A percentile compares a stretch with the other conserved stretches of the same genome.
These are phyloP conservation scores for Tetrahymena borealis DNA, from an alignment of 73 alveolate species.

Conservation along the genomic window DNA sequence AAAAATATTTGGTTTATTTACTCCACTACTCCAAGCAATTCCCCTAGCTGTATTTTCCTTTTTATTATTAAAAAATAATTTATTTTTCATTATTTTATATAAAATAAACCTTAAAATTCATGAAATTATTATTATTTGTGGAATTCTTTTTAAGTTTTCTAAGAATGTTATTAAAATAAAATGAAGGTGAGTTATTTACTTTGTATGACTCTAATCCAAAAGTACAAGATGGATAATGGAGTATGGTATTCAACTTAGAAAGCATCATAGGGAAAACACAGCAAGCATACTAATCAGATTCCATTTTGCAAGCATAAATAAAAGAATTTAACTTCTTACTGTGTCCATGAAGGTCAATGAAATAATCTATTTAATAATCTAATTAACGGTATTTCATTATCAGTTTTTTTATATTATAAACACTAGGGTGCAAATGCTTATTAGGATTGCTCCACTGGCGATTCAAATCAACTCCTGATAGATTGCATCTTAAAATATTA, in stretches of 20 bases:
- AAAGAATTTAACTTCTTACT: constrained; percentile 85
- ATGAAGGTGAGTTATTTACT: not conserved
- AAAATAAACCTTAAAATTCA: not conserved
- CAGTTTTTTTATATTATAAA: not conserved
- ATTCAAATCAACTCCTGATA: constrained; percentile 88
- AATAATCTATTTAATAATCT: constrained; percentile 2
- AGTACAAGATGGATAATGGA: not conserved
- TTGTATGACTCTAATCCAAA: not conserved
- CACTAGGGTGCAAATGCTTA: constrained; percentile 36
- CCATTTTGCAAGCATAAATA: constrained; percentile 73
- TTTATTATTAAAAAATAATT: too few relatives aligned
- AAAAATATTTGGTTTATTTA: not conserved
- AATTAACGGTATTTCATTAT: not conserved
- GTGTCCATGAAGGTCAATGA: constrained; percentile 93
- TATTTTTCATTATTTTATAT: too few relatives aligned
- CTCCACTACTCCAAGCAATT: not conserved
- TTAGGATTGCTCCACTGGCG: constrained; percentile 88
- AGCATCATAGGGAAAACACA: not conserved
- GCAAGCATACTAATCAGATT: not conserved
- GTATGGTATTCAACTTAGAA: not conserved
- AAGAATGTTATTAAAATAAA: too few relatives aligned
- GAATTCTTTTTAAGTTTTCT: not conserved
- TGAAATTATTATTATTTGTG: not conserved
- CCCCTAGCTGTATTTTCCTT: not conserved
- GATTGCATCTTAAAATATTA: constrained; percentile 62